Percentiles rank a stretch among this genome's conserved stretches.
phyloP scores from a whole-genome alignment of 2,329 filamentous ascomycete species.

The Colletotrichum sublineola region DNA sequence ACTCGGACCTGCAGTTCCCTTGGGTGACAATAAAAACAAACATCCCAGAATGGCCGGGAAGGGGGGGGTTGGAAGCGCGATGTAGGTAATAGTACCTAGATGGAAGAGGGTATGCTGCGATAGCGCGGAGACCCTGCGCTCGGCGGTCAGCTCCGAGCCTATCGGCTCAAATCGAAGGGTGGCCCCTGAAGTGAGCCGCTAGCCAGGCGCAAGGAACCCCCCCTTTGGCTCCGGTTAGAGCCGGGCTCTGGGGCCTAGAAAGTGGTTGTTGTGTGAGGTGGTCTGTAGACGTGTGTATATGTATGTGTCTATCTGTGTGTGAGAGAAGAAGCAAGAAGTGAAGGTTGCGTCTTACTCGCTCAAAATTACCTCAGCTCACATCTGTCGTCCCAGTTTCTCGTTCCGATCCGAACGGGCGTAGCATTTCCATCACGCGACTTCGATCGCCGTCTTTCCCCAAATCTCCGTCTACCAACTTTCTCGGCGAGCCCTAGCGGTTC shows the following conservation, averaged over 20 bases:
- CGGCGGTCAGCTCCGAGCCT: slow-evolving; percentile 3
- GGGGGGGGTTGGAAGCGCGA: background rate
- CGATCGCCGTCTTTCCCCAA: background rate
- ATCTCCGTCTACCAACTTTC: background rate
- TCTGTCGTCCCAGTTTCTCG: background rate
- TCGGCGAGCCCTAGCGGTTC: background rate
- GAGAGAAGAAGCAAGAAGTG: background rate
- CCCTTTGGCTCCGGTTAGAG: background rate
- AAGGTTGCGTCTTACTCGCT: background rate
- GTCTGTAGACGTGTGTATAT: background rate
- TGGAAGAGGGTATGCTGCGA: background rate
- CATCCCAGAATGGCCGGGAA: background rate
- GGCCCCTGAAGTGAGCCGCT: background rate
- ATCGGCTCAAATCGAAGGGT: slow-evolving; percentile 17
- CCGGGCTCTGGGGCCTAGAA: background rate
- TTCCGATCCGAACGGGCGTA: background rate
- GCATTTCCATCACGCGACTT: background rate
- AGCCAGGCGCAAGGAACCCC: background rate
- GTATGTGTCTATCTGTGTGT: background rate
- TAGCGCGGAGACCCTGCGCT: background rate
- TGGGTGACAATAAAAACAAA: background rate
- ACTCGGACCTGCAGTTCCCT: background rate
- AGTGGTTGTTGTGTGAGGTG: background rate
- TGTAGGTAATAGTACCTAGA: background rate
- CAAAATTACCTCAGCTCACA: background rate